Evolutionary conservation across 2,329 filamentous ascomycete genomes (phyloP), one percentile per base, ranked within the genome.

Genomic region (Aureobasidium pullulans): DNA sequence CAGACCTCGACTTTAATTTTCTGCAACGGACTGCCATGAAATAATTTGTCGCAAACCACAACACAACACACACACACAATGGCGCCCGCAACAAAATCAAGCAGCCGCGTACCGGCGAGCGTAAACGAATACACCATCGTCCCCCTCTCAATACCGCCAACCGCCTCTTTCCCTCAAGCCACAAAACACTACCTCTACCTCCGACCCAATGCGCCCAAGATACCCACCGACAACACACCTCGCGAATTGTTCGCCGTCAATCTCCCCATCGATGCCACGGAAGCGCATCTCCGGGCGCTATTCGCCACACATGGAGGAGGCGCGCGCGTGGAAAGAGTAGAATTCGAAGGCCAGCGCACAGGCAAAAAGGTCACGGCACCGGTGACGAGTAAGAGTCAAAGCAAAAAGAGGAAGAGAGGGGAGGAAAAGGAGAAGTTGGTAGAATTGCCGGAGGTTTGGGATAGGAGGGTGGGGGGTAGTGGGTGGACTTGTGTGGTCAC

Each of bases 211-310:
- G 81, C 86, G 47, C 91, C 93, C 62, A 90, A 88, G 74, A 81
- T 89, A 42, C 84, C 89, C 13, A 88, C 87, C 7, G 79, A 82
- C 58, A 82, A 88, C 72, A 88, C 93, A 66, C 77, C 84, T 15
- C 86, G 92, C 66, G 91, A 89, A 62, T 80, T 99, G 16, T 99
- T 96, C 74, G 71, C 96, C n/a, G 88, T 92, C 64, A 97, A 99
- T 68, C 76, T 95, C 0, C 94, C 94, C 6, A 79, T 87, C 63
- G 92, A 96, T 70, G 86, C 90, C 61, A 95, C 90, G 4, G 86
- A 90, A 60, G 72, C 79, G 1, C 89, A 92, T 67, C 80, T 97
- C 43, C 85, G 90, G 46, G 79, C 85, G 43, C 76, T 97, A 0
- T 95, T 97, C 66, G 76, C 83, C 0, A 78, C 81, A 0, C 82